Base-by-base conservation (phyloP, 805 yeast species). In the Candida loeiensis region DNA sequence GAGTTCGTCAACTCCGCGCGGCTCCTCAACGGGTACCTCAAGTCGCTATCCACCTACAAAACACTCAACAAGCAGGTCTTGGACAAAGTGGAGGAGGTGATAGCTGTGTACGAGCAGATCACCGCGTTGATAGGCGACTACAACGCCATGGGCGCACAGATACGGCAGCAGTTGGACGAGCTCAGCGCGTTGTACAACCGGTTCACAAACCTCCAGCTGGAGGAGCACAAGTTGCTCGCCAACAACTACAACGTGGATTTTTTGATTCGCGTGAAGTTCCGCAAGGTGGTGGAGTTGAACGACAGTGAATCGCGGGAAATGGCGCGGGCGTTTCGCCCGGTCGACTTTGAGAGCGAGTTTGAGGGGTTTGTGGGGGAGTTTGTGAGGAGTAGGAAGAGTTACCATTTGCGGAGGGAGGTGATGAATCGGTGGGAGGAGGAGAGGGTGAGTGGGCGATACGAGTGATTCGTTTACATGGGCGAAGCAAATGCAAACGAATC, bases 371-470 rank as follows among this genome's bases (percentile, higher is more conserved):
- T 59, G 2, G 44, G 38, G 3, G 41, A 45, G 12, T 62, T 61
- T 43, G 45, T 55, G 26, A 46, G 47, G 18, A 37, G 48, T 16
- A 44, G 71, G 24, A 57, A 53, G 42, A 22, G 27, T 34, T 67
- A 64, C 45, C 73, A 69, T 48, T 45, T 57, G 15, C 50, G 66
- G 22, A 50, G 46, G 34, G 73, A 69, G 45, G 67, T 66, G 48
- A 45, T 66, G 41, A 54, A 64, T 44, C 43, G 74, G 26, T 69
- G 73, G 73, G 54, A 63, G 21, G 74, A 69, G 42, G 73, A 69
- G 42, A 46, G 74, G 22, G 71, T 68, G 0, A 56, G 66, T 22
- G 73, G 74, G 44, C 43, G 9, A 25, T 25, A 6, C n/a, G n/a
- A 25, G n/a, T 11, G 6, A n/a, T n/a, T n/a, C n/a, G n/a, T n/a